Conservation (phyloP, 1,284 basidiomycete genomes). For the Moniliophthora roreri region DNA sequence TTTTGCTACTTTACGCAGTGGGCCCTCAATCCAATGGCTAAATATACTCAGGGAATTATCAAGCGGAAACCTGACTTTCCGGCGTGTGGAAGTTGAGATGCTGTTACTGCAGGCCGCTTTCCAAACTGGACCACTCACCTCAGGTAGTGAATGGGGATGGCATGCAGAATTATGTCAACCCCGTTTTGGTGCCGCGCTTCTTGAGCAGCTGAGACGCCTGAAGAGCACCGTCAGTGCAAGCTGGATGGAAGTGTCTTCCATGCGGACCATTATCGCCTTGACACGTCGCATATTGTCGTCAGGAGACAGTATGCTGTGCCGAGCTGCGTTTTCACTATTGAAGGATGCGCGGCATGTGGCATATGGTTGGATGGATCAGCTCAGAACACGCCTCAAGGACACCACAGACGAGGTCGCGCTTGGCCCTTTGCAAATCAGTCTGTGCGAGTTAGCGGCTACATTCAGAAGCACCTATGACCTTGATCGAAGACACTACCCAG, state of each 20-base stretch:
- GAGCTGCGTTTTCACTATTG: constrained; percentile 15
- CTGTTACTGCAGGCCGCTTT: constrained; percentile 28
- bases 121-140: constrained; percentile 26
- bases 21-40: constrained; percentile 28
- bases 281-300: background rate
- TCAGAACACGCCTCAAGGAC: too few species aligned
- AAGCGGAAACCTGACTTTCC: constrained; percentile 22
- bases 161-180: constrained; percentile 8
- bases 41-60: constrained; percentile 28
- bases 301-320: background rate
- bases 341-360: too few species aligned
- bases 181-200: background rate
- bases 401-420: too few species aligned
- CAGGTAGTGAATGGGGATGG: constrained; percentile 8
- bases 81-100: constrained; percentile 22
- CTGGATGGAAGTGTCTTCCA: background rate
- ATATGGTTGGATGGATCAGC: too few species aligned
- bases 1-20: constrained; percentile 27
- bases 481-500: constrained; percentile 7
- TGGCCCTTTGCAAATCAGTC: too few species aligned
- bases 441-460: constrained; percentile 25
- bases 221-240: background rate
- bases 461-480: constrained; percentile 29
- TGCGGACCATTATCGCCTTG: background rate
- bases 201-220: background rate